These are phyloP conservation scores for Talaromyces piceae DNA, from an alignment of 2,329 filamentous ascomycete species.

Conservation along the genomic window DNA sequence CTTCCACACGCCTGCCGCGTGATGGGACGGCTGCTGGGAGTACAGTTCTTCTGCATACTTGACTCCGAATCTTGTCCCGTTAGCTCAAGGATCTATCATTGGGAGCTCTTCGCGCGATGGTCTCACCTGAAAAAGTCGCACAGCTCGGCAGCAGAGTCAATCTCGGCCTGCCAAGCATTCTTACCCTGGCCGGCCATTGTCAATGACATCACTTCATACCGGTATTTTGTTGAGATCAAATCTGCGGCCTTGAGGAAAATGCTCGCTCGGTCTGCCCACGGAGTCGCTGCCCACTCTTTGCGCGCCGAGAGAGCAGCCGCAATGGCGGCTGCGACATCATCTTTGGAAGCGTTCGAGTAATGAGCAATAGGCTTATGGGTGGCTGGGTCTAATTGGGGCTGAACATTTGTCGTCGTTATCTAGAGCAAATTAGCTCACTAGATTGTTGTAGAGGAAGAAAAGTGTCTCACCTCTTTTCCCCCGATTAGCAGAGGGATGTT, in stretches of 20 bases:
- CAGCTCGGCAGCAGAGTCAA: constrained; percentile 86
- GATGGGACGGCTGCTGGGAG: constrained; percentile 74
- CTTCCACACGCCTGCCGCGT: constrained; percentile 83
- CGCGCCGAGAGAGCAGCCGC: constrained; percentile 79
- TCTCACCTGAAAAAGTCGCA: constrained; percentile 71
- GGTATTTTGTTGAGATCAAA: constrained; percentile 82
- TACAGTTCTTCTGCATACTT: constrained; percentile 90
- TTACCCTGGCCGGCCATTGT: constrained; percentile 97
- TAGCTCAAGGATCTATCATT: neutral
- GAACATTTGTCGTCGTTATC: constrained; percentile 25
- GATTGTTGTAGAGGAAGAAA: neutral
- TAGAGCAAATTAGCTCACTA: constrained; percentile 5
- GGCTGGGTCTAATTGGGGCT: constrained; percentile 71
- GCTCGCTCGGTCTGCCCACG: constrained; percentile 84
- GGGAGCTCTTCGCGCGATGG: neutral
- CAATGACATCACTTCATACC: constrained; percentile 92
- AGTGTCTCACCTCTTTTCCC: constrained; percentile 62
- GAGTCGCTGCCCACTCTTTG: constrained; percentile 73
- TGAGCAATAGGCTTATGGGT: constrained; percentile 73
- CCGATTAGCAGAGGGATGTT: constrained; percentile 77
- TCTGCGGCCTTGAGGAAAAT: constrained; percentile 96
- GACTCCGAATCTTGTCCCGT: constrained; percentile 62
- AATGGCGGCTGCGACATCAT: constrained; percentile 73
- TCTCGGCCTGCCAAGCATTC: constrained; percentile 99
- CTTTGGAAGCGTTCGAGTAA: constrained; percentile 72